Conservation (phyloP, 2,329 filamentous ascomycete genomes). For the Cercospora berteroae region DNA sequence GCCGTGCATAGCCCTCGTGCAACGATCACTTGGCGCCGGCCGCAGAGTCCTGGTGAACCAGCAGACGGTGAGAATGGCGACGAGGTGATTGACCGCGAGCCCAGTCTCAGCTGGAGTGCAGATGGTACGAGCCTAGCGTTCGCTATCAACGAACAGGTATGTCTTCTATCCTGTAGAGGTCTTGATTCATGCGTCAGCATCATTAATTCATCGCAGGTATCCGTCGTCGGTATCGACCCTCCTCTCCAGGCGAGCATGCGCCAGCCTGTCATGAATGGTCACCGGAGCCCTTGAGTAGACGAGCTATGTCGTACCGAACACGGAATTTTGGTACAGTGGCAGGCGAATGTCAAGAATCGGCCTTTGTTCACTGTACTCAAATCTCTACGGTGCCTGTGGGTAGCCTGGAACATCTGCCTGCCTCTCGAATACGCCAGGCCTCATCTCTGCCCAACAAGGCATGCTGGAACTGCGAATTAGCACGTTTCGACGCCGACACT, state of each 20-base stretch:
- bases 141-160: constrained; percentile 45
- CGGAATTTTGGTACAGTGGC: background rate
- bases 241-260: background rate
- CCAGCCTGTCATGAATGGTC: background rate
- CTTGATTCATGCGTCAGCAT: background rate
- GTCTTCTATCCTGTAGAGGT: constrained; percentile 4
- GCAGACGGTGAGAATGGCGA: constrained; percentile 10
- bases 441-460: constrained; percentile 32
- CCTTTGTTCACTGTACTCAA: background rate
- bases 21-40: constrained; percentile 33
- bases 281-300: constrained; percentile 2
- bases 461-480: constrained; percentile 14
- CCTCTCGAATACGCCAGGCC: constrained; percentile 29
- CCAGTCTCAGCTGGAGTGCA: constrained; percentile 51
- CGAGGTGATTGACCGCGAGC: constrained; percentile 22
- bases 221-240: background rate
- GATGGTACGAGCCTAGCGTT: constrained; percentile 55
- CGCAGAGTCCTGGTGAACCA: constrained; percentile 2
- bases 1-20: constrained; percentile 19
- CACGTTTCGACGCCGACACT: background rate
- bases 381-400: background rate
- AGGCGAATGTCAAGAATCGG: background rate
- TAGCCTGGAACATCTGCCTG: constrained; percentile 2
- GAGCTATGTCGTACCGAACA: background rate
- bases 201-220: background rate